Evolutionary conservation across 2,329 filamentous ascomycete genomes (phyloP), one percentile per base, ranked within the genome.

Genomic region (Fusarium subglutinans): DNA sequence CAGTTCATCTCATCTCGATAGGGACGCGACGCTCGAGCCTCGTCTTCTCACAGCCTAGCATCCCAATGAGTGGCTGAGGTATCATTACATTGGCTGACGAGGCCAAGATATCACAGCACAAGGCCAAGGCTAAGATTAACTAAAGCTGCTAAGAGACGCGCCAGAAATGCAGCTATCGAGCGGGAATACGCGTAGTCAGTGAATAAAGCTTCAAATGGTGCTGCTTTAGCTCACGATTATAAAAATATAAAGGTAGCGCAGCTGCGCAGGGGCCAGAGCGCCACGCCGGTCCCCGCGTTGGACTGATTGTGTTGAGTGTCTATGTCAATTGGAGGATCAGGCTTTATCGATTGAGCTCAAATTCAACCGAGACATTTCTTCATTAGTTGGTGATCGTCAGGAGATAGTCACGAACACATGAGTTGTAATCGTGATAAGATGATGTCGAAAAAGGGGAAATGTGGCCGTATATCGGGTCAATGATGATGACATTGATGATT

Each of bases 181-280:
- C 73, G 73, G 73, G 73, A 75, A 37, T 51, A 64, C 58, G 69
- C 65, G 72, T 63, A 68, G 71, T 62, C 53, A 35, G 41, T 38
- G 55, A 41, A 62, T 71, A 58, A 60, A 53, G 72, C 56, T 56
- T 54, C 55, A 57, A 40, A 53, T 63, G 58, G 66, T 26, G 48
- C 24, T 69, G 43, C 43, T 56, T 75, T 41, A 60, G 61, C 59
- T 45, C 45, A 28, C 45, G 50, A 57, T 65, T 58, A 54, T 65
- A 47, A 28, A 68, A 57, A 58, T 58, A 54, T 65, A 47, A 28
- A 68, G 51, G 70, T 56, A 72, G 55, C 57, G 54, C 72, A 72
- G 63, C 72, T 74, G 63, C 56, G 26, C 72, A 74, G 68, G 72
- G 72, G 67, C 71, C 48, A 65, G 37, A 53, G 59, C 68, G 56